These are phyloP conservation scores for Mallotus japonicus DNA, from an alignment of 441 rosid species.

Conservation along the genomic window DNA sequence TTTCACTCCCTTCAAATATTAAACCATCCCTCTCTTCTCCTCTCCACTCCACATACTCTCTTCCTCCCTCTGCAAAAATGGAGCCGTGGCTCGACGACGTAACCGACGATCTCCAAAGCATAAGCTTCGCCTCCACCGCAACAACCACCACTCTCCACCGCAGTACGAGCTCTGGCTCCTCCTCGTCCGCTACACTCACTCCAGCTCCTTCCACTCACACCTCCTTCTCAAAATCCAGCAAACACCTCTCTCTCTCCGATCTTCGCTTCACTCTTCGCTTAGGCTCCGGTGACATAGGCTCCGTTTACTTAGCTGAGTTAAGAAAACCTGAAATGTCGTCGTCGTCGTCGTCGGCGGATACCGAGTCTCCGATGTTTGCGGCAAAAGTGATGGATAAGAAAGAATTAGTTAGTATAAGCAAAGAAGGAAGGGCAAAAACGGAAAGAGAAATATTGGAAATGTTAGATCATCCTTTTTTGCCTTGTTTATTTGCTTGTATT, in stretches of 20 bases:
- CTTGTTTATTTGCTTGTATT: slow-evolving; percentile 66
- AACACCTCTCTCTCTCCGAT: slow-evolving; percentile 32
- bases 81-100: slow-evolving; percentile 72
- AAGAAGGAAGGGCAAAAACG: slow-evolving; percentile 80
- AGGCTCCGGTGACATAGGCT: slow-evolving; percentile 70
- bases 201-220: slow-evolving; percentile 58
- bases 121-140: slow-evolving; percentile 79
- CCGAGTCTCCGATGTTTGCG: slow-evolving; percentile 35
- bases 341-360: slow-evolving; percentile 25
- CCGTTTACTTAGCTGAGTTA: slow-evolving; percentile 57
- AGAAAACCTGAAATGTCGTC: slow-evolving; percentile 33
- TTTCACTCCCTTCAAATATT: slow-evolving; percentile 15
- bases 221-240: slow-evolving; percentile 26
- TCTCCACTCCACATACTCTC: slow-evolving; percentile 3
- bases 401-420: slow-evolving; percentile 69
- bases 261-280: slow-evolving; percentile 48
- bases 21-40: slow-evolving; percentile 8
- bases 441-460: slow-evolving; percentile 80
- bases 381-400: slow-evolving; percentile 92
- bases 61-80: slow-evolving; percentile 36
- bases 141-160: slow-evolving; percentile 63
- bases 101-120: slow-evolving; percentile 84
- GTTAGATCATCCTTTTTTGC: slow-evolving; percentile 88
- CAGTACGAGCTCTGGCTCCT: slow-evolving; percentile 71
- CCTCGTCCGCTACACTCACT: slow-evolving; percentile 60